Percentiles rank a stretch among this genome's conserved stretches.
Evolutionary conservation across 257 asterid species (phyloP).

Genomic region (Jacaranda mimosifolia): DNA sequence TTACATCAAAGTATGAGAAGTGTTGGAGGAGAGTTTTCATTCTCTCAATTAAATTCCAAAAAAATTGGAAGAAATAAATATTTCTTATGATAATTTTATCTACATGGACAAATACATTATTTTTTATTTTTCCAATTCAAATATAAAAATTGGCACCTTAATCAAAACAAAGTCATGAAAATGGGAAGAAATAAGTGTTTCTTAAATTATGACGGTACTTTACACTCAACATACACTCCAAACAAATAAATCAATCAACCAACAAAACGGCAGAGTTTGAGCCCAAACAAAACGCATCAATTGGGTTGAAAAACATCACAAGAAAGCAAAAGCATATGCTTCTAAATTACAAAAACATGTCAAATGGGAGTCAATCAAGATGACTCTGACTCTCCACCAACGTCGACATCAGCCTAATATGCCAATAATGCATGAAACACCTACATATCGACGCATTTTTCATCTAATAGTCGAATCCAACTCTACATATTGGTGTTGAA

Average conservation of each 20-base stretch:
- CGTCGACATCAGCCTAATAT: not conserved
- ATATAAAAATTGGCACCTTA: too few species aligned
- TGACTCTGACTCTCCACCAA: not conserved
- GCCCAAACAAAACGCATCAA: not conserved
- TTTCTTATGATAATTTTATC: too few species aligned
- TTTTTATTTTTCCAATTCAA: too few species aligned
- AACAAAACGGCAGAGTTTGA: not conserved
- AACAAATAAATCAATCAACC: not conserved
- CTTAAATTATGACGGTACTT: not conserved
- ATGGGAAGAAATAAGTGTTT: too few species aligned
- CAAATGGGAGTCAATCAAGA: conserved; percentile 1
- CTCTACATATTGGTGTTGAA: too few species aligned
- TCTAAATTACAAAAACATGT: not conserved
- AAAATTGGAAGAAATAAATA: too few species aligned
- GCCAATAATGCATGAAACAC: not conserved
- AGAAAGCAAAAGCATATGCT: not conserved
- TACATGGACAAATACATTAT: too few species aligned
- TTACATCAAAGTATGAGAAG: too few species aligned
- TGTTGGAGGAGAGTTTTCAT: too few species aligned
- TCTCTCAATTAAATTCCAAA: too few species aligned
- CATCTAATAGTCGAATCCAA: too few species aligned
- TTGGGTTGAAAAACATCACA: conserved; percentile 15
- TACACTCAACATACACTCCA: not conserved
- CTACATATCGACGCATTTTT: not conserved
- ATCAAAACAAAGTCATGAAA: too few species aligned